These are phyloP conservation scores for Oryza brachyantha DNA, from an alignment of 176 grass and related monocot species.

Conservation along the genomic window DNA sequence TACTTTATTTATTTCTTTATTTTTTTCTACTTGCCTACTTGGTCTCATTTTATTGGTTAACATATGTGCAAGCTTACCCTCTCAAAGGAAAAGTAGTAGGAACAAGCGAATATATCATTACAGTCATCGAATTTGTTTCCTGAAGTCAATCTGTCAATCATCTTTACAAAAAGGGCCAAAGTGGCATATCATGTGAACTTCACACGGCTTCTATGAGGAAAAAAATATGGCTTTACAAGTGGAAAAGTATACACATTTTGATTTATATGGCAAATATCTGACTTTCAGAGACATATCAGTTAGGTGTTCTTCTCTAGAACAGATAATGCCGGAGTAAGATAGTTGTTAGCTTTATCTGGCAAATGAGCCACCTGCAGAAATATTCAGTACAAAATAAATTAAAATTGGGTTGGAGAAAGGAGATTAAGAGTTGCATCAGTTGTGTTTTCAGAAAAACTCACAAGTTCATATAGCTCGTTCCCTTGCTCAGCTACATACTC, in stretches of 20 bases:
- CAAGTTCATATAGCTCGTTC: constrained; percentile 84
- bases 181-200: constrained; percentile 27
- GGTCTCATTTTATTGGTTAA: neutral
- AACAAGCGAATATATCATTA: constrained; percentile 17
- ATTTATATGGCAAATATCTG: constrained; percentile 13
- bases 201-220: constrained; percentile 31
- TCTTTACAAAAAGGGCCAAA: constrained; percentile 36
- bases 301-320: constrained; percentile 97
- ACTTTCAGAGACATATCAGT: constrained; percentile 18
- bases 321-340: constrained; percentile 84
- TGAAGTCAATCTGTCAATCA: neutral
- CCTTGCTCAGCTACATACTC: constrained; percentile 88
- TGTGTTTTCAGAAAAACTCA: constrained; percentile 40
- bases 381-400: neutral
- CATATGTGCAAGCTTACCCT: neutral
- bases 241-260: constrained; percentile 40
- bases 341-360: constrained; percentile 99
- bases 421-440: neutral
- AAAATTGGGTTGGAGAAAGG: neutral
- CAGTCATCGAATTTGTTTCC: neutral
- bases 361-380: constrained; percentile 87
- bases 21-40: neutral
- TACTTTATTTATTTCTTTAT: neutral
- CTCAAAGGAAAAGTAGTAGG: neutral
- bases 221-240: constrained; percentile 34